Evolutionary conservation across 129 eudicot species (phyloP).

Genomic region (Gnaphalium uliginosum): DNA sequence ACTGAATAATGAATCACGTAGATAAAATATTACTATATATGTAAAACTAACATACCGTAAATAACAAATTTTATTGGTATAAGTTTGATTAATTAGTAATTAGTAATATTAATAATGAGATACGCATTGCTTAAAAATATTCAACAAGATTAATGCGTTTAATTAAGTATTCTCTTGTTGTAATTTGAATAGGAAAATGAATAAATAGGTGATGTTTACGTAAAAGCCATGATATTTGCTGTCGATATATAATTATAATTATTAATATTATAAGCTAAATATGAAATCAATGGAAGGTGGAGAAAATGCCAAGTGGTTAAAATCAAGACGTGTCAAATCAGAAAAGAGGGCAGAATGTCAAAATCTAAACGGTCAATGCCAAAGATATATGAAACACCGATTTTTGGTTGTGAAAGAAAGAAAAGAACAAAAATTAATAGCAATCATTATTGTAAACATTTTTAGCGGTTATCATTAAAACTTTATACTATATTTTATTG

Average conservation of each 20-base stretch:
- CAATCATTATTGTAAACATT: not conserved
- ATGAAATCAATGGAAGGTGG: not conserved
- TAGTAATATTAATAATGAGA: too few relatives aligned
- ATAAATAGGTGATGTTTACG: conserved; percentile 7
- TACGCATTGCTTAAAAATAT: not conserved
- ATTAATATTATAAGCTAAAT: not conserved
- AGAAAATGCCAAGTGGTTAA: conserved; percentile 9
- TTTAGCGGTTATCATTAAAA: too few relatives aligned
- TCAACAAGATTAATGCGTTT: not conserved
- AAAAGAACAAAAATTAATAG: not conserved
- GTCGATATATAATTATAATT: not conserved
- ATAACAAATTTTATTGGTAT: too few relatives aligned
- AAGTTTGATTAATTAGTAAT: not conserved
- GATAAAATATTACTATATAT: too few relatives aligned
- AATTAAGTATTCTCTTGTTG: not conserved
- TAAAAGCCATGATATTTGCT: conserved; percentile 23
- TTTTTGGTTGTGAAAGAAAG: conserved; percentile 23
- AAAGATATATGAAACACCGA: conserved; percentile 26
- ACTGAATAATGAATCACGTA: too few relatives aligned
- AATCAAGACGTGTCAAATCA: conserved; percentile 2
- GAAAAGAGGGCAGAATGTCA: not conserved
- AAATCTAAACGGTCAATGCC: conserved; percentile 25
- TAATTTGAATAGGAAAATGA: not conserved
- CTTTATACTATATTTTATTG: too few relatives aligned
- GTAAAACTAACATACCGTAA: too few relatives aligned